These are phyloP conservation scores for Verticillium longisporum DNA, from an alignment of 2,329 filamentous ascomycete genomes.

Conservation along the genomic window DNA sequence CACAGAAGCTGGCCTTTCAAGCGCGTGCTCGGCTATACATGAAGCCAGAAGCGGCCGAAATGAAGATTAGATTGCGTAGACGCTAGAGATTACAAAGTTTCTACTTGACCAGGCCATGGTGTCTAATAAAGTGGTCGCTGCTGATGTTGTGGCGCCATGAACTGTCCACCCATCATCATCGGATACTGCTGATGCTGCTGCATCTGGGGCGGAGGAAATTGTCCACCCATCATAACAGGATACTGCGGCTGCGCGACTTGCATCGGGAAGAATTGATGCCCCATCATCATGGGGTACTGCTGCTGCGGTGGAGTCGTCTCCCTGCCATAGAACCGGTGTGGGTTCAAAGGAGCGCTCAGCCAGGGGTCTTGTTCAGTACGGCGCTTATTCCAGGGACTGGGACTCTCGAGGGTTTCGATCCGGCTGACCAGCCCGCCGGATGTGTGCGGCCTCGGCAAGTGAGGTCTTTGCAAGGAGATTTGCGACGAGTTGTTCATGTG, in stretches of 20 bases:
- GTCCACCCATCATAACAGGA: not conserved
- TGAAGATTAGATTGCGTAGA: too few relatives aligned
- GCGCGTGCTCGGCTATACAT: too few relatives aligned
- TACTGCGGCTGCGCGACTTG: not conserved
- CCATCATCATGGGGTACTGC: not conserved
- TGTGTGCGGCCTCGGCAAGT: not conserved
- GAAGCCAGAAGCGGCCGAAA: too few relatives aligned
- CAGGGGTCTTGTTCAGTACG: not conserved
- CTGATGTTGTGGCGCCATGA: too few relatives aligned
- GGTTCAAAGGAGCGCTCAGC: not conserved
- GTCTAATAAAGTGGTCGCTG: too few relatives aligned
- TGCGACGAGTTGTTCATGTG: constrained; percentile 33
- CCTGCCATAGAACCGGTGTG: not conserved
- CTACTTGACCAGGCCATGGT: too few relatives aligned
- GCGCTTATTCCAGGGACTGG: not conserved
- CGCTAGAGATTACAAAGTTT: too few relatives aligned
- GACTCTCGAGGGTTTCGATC: not conserved
- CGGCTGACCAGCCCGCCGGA: not conserved
- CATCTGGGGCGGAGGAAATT: not conserved
- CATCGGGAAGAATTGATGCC: not conserved
- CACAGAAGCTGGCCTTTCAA: too few relatives aligned
- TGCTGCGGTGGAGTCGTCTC: not conserved
- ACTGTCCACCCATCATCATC: not conserved
- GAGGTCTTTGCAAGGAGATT: not conserved
- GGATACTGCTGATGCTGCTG: not conserved